phyloP scores from a whole-genome alignment of 106 monocot genomes.

The Platanthera guangdongensis region DNA sequence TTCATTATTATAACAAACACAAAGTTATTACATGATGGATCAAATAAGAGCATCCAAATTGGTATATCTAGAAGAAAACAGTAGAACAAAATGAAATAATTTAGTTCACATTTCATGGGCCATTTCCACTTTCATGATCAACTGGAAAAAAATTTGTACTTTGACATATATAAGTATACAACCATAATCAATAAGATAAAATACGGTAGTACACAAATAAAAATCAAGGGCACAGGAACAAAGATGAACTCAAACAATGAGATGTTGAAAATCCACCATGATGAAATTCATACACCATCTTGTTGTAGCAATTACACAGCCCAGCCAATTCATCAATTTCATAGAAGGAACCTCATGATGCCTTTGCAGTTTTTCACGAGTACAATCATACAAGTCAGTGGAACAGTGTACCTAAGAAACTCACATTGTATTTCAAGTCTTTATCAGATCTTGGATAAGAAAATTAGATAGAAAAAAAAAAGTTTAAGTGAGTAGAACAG shows the following conservation, averaged over 20 bases:
- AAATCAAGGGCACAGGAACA: background rate
- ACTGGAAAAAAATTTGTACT: background rate
- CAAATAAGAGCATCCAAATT: background rate
- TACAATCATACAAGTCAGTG: background rate
- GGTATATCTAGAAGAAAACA: background rate
- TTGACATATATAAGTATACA: background rate
- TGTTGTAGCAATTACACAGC: background rate
- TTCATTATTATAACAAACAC: background rate
- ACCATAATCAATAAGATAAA: background rate
- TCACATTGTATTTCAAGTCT: background rate
- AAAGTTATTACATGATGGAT: background rate
- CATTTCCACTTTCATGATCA: background rate
- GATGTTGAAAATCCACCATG: background rate
- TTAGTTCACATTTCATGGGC: background rate
- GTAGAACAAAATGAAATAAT: background rate
- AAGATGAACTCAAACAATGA: background rate
- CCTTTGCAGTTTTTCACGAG: background rate
- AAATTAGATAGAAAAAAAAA: background rate
- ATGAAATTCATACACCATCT: background rate
- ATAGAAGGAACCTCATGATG: background rate
- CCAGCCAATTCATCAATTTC: background rate
- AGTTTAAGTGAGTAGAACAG: too few species aligned
- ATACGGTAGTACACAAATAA: background rate
- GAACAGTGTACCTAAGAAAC: background rate
- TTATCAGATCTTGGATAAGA: background rate